phyloP scores from a whole-genome alignment of 192 early-diverging fungal genomes.

The Linnemannia schmuckeri region DNA sequence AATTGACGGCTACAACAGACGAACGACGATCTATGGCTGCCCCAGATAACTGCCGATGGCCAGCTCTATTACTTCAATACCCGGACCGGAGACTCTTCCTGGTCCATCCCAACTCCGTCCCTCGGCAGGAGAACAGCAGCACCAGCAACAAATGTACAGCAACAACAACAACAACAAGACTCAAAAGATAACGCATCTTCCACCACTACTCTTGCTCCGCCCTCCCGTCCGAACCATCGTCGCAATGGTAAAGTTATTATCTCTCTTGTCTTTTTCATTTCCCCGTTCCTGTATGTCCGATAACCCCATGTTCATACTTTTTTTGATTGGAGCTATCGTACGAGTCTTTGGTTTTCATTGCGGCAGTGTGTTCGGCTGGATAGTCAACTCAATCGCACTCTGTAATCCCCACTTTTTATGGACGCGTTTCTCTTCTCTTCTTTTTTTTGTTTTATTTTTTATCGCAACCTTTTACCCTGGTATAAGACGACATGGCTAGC shows the following conservation, averaged over 20 bases:
- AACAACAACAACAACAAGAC: constrained; percentile 11
- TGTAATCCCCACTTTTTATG: constrained; percentile 1
- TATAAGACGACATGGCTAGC: neutral
- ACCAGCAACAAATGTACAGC: constrained; percentile 1
- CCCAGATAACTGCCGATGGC: constrained; percentile 57
- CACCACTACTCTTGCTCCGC: neutral
- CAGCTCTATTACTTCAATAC: constrained; percentile 66
- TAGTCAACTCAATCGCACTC: neutral
- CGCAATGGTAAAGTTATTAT: neutral
- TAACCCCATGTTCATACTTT: constrained; percentile 3
- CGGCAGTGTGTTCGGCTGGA: neutral
- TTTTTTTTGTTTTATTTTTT: neutral
- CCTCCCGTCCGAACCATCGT: neutral
- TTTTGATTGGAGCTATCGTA: neutral
- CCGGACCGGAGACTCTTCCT: constrained; percentile 65
- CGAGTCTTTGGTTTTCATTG: neutral
- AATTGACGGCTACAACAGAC: neutral
- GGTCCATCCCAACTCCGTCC: constrained; percentile 54
- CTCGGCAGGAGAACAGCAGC: neutral
- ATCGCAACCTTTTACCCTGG: constrained; percentile 2
- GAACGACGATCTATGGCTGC: constrained; percentile 50
- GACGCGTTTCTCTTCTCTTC: neutral
- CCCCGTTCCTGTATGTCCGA: neutral
- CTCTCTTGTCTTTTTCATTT: neutral
- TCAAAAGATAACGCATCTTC: neutral